Evolutionary conservation across 129 eudicot species (phyloP), one percentile per base, ranked within the genome.

Genomic region (Dittrichia graveolens): DNA sequence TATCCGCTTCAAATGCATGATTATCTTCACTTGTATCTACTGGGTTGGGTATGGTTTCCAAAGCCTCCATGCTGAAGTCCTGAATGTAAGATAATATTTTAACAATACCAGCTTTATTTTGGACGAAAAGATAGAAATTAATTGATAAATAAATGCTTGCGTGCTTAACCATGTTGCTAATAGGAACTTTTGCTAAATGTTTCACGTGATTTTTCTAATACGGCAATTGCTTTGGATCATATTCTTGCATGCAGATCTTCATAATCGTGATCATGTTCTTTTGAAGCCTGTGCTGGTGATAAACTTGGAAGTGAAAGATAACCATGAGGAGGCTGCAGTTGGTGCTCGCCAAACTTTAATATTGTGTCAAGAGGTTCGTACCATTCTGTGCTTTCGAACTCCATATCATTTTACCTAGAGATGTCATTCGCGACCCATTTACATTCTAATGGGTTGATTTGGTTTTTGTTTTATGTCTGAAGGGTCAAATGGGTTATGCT

Each of bases 251-350:
- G 82, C 83, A 86, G 98, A 92, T 85, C 94, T 89, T 53, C 87
- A 92, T 77, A 87, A 61, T 54, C 87, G 98, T 69, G 87, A 85
- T 40, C 96, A 85, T 35, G 75, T 79, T 15, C 95, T 83, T 61
- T 47, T 92, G 67, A 89, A 89, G 74, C 91, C 96, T 40, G 96
- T 89, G 62, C 61, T 89, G 35, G 78, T 92, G 10, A 83, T 89
- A 76, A 92, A 92, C 78, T 78, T 92, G 76, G 96, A 92, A 75
- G 96, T 92, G 13, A 92, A 89, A 76, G 98, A 92, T 76, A 92
- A 92, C 76, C 96, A 89, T 12, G 98, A 89, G 73, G 98, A 92
- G 71, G 98, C 98, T 50, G 95, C 98, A 39, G 68, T 80, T 43
- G 98, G 98, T 14, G 96, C 83, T 75, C 87, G 90, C 34, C 90